Evolutionary conservation across 1,284 basidiomycete species (phyloP).

Genomic region (Porogramme epimiltina): DNA sequence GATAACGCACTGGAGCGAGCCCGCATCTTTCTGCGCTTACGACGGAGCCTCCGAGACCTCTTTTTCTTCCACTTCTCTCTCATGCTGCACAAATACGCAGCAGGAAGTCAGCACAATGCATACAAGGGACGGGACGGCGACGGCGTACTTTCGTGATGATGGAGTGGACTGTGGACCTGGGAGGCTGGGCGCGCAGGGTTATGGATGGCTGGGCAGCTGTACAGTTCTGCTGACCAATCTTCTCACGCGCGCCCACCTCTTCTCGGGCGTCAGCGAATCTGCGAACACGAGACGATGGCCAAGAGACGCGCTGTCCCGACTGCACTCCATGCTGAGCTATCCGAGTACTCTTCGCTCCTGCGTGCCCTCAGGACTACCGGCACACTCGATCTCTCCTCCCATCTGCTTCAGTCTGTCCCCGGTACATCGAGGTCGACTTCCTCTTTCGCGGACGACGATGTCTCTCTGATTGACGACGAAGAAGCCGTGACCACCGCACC

Average conservation of each 20-base stretch:
- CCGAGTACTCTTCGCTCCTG: constrained; percentile 63
- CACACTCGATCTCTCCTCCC: constrained; percentile 54
- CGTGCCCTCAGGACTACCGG: constrained; percentile 56
- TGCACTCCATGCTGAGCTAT: constrained; percentile 56
- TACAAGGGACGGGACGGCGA: background rate
- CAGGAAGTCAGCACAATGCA: constrained; percentile 6
- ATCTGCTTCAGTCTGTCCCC: constrained; percentile 35
- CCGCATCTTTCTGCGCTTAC: constrained; percentile 91
- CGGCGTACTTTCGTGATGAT: constrained; percentile 35
- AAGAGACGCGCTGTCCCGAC: constrained; percentile 50
- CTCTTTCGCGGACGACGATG: constrained; percentile 7
- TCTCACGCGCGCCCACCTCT: constrained; percentile 9
- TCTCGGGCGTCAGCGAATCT: no score
- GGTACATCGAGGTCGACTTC: background rate
- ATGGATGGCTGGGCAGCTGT: constrained; percentile 41
- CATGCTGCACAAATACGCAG: constrained; percentile 48
- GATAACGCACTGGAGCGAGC: constrained; percentile 81
- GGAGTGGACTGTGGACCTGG: constrained; percentile 31
- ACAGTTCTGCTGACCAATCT: constrained; percentile 45
- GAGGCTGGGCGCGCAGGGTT: constrained; percentile 22
- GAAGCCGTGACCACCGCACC: constrained; percentile 14
- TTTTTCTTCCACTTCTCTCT: constrained; percentile 95
- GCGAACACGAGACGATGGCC: no score
- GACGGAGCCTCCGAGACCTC: constrained; percentile 83
- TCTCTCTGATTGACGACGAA: constrained; percentile 11